Percentiles rank a stretch among this genome's conserved stretches.
phyloP scores from a whole-genome alignment of 1,139 yeast species.

The Yamadazyma dendronema region DNA sequence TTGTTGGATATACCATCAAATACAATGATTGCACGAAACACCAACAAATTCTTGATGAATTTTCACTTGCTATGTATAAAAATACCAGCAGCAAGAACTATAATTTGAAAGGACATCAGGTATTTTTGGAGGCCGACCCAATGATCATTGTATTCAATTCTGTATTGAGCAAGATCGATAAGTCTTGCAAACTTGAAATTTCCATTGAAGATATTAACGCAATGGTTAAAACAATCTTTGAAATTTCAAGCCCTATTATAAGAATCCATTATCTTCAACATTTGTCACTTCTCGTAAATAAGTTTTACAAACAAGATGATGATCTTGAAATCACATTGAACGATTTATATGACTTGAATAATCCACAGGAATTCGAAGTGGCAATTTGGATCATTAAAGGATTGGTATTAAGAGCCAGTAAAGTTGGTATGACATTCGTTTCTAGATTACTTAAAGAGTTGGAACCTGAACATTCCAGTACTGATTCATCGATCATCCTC shows the following conservation, averaged over 20 bases:
- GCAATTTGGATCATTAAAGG: constrained; percentile 74
- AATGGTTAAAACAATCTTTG: constrained; percentile 8
- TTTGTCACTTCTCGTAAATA: constrained; percentile 58
- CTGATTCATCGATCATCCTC: constrained; percentile 39
- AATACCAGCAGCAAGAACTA: constrained; percentile 8
- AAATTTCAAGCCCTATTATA: constrained; percentile 22
- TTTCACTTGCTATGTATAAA: constrained; percentile 25
- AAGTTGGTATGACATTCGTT: constrained; percentile 40
- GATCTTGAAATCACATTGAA: constrained; percentile 3
- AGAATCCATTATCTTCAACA: constrained; percentile 61
- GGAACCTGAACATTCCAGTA: constrained; percentile 19
- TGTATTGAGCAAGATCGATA: constrained; percentile 52
- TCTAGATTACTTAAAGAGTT: constrained; percentile 35
- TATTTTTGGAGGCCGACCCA: constrained; percentile 35
- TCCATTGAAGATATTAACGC: constrained; percentile 11
- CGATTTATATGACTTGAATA: constrained; percentile 3
- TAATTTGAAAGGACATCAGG: constrained; percentile 14
- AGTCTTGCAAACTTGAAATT: constrained; percentile 14
- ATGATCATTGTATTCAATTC: constrained; percentile 48
- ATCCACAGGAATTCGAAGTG: constrained; percentile 41
- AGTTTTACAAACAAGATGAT: constrained; percentile 21
- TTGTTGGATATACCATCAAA: constrained; percentile 36
- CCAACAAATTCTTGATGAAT: constrained; percentile 35
- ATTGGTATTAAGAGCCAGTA: constrained; percentile 57
- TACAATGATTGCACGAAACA: constrained; percentile 38